Evolutionary conservation across 805 yeast genomes (phyloP).

Genomic region (Scheffersomyces spartinae): DNA sequence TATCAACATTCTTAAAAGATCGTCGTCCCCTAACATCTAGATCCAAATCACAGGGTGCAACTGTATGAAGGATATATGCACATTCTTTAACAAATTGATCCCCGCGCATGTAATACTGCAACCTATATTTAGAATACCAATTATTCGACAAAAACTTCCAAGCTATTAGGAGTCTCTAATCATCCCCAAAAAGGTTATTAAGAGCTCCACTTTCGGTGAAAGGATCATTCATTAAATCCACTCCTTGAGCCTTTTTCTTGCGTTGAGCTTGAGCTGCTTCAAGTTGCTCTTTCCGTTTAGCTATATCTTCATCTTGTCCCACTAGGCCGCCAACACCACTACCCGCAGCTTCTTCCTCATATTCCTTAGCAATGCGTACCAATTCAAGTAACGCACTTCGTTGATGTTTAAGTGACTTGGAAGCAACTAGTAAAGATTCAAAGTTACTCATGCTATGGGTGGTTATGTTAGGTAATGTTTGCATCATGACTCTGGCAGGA

Average conservation of each 20-base stretch:
- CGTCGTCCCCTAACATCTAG: no score
- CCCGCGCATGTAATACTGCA: not conserved
- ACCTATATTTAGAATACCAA: not conserved
- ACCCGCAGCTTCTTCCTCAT: constrained; percentile 31
- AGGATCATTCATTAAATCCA: constrained; percentile 63
- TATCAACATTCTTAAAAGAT: no score
- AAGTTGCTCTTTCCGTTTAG: constrained; percentile 41
- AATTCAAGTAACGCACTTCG: constrained; percentile 69
- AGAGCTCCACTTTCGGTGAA: constrained; percentile 58
- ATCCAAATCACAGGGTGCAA: no score
- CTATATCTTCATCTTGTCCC: no score
- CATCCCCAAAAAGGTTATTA: constrained; percentile 44
- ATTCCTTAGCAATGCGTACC: constrained; percentile 49
- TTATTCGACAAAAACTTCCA: not conserved
- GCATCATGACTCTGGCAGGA: constrained; percentile 51
- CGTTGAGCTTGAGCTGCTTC: constrained; percentile 37
- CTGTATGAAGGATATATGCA: no score
- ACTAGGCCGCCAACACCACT: no score
- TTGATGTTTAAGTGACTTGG: constrained; percentile 68
- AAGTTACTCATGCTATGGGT: constrained; percentile 49
- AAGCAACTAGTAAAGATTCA: constrained; percentile 49
- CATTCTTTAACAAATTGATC: no score
- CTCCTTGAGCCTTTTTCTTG: constrained; percentile 31
- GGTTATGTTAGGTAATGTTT: constrained; percentile 41
- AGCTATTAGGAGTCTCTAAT: constrained; percentile 7